phyloP scores from a whole-genome alignment of 352 stramenopile genomes.

The Globisporangium okanoganense region DNA sequence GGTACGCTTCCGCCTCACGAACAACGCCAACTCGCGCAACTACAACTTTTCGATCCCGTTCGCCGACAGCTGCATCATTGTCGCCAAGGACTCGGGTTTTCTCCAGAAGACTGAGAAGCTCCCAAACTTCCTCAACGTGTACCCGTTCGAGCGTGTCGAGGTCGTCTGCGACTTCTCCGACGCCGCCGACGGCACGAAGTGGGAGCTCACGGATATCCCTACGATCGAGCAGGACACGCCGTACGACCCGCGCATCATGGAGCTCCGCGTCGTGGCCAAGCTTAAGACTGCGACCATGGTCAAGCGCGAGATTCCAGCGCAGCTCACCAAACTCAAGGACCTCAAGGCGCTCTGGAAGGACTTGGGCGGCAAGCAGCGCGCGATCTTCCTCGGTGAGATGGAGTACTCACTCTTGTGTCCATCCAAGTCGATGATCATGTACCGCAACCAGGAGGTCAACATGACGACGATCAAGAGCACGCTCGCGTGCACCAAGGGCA shows the following conservation, averaged over 20 bases:
- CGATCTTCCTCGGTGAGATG: constrained; percentile 53
- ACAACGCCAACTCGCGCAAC: constrained; percentile 59
- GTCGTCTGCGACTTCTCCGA: constrained; percentile 56
- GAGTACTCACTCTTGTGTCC: constrained; percentile 39
- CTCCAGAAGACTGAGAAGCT: constrained; percentile 32
- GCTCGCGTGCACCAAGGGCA: constrained; percentile 59
- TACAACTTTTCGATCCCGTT: constrained; percentile 79
- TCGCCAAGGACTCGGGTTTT: constrained; percentile 65
- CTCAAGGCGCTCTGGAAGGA: constrained; percentile 51
- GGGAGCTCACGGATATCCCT: constrained; percentile 39
- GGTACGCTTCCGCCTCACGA: constrained; percentile 55
- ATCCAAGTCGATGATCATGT: constrained; percentile 40
- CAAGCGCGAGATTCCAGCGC: constrained; percentile 29
- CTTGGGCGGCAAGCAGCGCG: constrained; percentile 42
- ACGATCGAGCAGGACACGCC: constrained; percentile 35
- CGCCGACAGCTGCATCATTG: constrained; percentile 48
- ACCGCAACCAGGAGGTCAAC: constrained; percentile 52
- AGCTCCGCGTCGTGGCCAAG: constrained; percentile 36
- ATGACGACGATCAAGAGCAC: constrained; percentile 41
- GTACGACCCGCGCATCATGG: constrained; percentile 52
- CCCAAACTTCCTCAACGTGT: constrained; percentile 32
- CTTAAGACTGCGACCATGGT: constrained; percentile 40
- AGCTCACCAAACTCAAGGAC: constrained; percentile 42
- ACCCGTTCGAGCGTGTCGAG: constrained; percentile 55
- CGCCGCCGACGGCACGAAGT: constrained; percentile 35